Percentiles rank a stretch among this genome's conserved stretches.
These are phyloP conservation scores for Boletus chippewaensis DNA, from an alignment of 1,284 basidiomycete species.

Conservation along the genomic window DNA sequence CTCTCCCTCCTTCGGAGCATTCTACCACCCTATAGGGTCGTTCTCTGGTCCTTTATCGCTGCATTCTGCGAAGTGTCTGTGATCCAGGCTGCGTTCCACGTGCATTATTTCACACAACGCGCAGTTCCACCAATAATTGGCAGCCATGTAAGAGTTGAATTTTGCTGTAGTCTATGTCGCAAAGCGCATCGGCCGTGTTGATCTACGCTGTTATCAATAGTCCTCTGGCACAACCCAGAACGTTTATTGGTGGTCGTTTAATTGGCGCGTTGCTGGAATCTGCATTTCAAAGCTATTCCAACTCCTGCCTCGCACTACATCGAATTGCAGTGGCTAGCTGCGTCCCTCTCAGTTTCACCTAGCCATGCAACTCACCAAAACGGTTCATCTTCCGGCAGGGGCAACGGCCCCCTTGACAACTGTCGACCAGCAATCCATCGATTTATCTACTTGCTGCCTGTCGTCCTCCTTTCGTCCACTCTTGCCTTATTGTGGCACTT, in stretches of 20 bases:
- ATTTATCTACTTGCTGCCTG: slow-evolving; percentile 50
- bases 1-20: slow-evolving; percentile 4
- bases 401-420: slow-evolving; percentile 44
- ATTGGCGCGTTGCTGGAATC: slow-evolving; percentile 35
- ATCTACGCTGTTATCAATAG: slow-evolving; percentile 53
- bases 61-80: slow-evolving; percentile 52
- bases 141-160: slow-evolving; percentile 17
- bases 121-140: slow-evolving; percentile 38
- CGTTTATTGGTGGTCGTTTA: slow-evolving; percentile 39
- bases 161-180: slow-evolving; percentile 21
- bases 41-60: slow-evolving; percentile 41
- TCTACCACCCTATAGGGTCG: slow-evolving; percentile 1
- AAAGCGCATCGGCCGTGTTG: slow-evolving; percentile 58
- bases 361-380: slow-evolving; percentile 43
- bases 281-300: slow-evolving; percentile 53
- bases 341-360: slow-evolving; percentile 48
- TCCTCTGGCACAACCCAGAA: slow-evolving; percentile 57
- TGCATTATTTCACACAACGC: slow-evolving; percentile 41
- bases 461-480: slow-evolving; percentile 47
- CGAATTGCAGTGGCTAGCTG: slow-evolving; percentile 49
- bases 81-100: slow-evolving; percentile 50
- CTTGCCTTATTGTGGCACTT: slow-evolving; percentile 48
- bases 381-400: slow-evolving; percentile 59
- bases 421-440: slow-evolving; percentile 39
- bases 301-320: slow-evolving; percentile 38